phyloP scores from a whole-genome alignment of 2,329 filamentous ascomycete species.

The Phialocephala sp. region DNA sequence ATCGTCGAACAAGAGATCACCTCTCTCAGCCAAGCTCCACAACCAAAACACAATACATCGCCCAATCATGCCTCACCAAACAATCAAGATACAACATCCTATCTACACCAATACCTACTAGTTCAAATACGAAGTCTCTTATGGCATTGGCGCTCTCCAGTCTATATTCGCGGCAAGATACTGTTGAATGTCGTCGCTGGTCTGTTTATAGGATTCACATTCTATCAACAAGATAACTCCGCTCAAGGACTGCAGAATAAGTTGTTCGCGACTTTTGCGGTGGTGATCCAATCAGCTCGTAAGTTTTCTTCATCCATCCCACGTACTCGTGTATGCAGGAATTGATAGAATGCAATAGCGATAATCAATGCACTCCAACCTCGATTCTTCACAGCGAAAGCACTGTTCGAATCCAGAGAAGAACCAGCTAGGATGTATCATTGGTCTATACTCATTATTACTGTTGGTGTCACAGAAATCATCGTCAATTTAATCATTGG shows the following conservation, averaged over 20 bases:
- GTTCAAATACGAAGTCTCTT: conserved; percentile 60
- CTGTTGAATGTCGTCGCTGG: conserved; percentile 56
- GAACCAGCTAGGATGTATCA: conserved; percentile 27
- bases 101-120: not conserved
- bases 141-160: conserved; percentile 76
- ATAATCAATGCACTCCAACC: conserved; percentile 71
- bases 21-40: not conserved
- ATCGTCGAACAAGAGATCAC: conserved; percentile 1
- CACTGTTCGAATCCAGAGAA: conserved; percentile 60
- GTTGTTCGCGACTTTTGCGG: conserved; percentile 22
- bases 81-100: conserved; percentile 9
- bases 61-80: no score
- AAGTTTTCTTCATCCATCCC: conserved; percentile 49
- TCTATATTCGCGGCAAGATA: conserved; percentile 74
- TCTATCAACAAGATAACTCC: conserved; percentile 62
- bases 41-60: no score
- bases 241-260: conserved; percentile 65
- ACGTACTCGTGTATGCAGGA: not conserved
- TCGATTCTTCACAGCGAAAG: conserved; percentile 56
- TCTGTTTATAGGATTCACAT: conserved; percentile 70
- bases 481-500: conserved; percentile 79
- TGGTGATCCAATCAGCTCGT: conserved; percentile 42
- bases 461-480: conserved; percentile 74
- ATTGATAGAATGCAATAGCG: conserved; percentile 44
- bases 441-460: conserved; percentile 38